phyloP scores from a whole-genome alignment of 306 rosid species.

The Senna siamea region DNA sequence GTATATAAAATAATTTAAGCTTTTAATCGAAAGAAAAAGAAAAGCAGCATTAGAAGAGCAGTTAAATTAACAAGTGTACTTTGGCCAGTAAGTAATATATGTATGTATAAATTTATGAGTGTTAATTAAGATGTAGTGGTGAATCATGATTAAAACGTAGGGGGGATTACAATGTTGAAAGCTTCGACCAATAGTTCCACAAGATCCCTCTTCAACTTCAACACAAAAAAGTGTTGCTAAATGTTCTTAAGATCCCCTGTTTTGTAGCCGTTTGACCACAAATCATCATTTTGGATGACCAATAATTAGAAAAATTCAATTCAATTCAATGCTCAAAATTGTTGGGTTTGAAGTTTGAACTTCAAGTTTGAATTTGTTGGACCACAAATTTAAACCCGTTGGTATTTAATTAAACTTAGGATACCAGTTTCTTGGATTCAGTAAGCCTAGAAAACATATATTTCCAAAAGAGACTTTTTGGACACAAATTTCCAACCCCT shows the following conservation, averaged over 20 bases:
- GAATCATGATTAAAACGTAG: constrained; percentile 36
- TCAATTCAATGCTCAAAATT: constrained; percentile 32
- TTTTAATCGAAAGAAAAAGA: neutral
- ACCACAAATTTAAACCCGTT: too few species aligned
- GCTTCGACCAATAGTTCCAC: constrained; percentile 45
- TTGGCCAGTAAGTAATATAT: neutral
- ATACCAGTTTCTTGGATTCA: constrained; percentile 90
- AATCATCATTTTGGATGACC: constrained; percentile 46
- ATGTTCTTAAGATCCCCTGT: constrained; percentile 46
- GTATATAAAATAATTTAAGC: neutral
- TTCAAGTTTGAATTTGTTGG: constrained; percentile 38
- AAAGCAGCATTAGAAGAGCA: neutral
- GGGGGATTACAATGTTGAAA: constrained; percentile 24
- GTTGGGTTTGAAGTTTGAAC: constrained; percentile 2
- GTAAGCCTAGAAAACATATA: constrained; percentile 34
- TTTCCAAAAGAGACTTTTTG: constrained; percentile 66
- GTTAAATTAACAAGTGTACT: neutral
- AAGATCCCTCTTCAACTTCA: constrained; percentile 37
- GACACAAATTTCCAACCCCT: constrained; percentile 77
- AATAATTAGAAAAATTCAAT: constrained; percentile 30
- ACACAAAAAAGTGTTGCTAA: neutral
- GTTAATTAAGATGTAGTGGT: neutral
- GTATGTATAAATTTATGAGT: neutral
- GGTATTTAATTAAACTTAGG: constrained; percentile 60
- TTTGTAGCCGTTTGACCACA: constrained; percentile 51